Conservation (phyloP, 345 rosid genomes). For the Eutrema heterophyllum region DNA sequence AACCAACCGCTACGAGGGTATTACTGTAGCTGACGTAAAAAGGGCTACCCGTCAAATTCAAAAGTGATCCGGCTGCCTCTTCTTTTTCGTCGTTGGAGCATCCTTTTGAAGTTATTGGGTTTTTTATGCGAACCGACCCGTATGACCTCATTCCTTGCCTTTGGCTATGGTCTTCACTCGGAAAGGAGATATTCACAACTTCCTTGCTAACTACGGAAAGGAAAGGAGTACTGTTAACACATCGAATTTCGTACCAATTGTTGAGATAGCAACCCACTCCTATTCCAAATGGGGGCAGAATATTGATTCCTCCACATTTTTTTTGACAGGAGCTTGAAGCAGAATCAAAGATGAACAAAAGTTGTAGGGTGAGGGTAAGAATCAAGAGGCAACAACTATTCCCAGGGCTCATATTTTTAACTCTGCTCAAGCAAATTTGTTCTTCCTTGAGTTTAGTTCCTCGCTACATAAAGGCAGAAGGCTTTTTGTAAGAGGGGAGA, state of each 20-base stretch:
- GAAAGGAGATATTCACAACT: conserved; percentile 17
- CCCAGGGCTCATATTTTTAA: background rate
- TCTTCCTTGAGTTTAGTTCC: too few species aligned
- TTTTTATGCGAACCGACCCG: background rate
- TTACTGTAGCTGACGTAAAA: background rate
- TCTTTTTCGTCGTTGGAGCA: background rate
- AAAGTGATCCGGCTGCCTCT: background rate
- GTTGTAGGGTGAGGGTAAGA: background rate
- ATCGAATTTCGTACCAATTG: background rate
- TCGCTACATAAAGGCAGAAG: too few species aligned
- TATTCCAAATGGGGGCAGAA: conserved; percentile 44
- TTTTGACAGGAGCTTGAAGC: background rate
- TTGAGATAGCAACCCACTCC: conserved; percentile 20
- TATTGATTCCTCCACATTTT: conserved; percentile 31
- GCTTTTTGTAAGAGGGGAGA: too few species aligned
- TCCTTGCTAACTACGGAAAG: background rate
- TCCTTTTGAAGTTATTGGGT: conserved; percentile 5
- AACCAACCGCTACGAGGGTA: conserved; percentile 31
- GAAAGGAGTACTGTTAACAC: background rate
- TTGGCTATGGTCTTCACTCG: background rate
- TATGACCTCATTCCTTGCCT: too few species aligned
- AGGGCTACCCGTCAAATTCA: conserved; percentile 17
- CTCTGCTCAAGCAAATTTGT: too few species aligned
- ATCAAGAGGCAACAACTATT: background rate
- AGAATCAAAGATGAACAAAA: background rate